phyloP scores from a whole-genome alignment of 129 eudicot genomes.

The Dittrichia graveolens region DNA sequence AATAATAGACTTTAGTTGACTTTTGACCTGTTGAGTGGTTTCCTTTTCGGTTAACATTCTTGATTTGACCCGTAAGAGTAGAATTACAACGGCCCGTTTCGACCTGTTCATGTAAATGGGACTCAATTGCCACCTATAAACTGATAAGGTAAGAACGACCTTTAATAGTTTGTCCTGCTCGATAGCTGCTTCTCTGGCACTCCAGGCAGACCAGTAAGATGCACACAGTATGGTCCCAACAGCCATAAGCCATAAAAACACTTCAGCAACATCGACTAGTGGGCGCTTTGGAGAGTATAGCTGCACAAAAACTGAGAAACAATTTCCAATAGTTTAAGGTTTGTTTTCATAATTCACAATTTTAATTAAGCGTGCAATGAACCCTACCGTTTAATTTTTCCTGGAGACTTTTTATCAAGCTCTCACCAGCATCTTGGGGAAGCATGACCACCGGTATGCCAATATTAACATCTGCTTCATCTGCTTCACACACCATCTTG shows the following conservation, averaged over 20 bases:
- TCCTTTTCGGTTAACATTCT: not conserved
- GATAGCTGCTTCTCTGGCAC: conserved; percentile 82
- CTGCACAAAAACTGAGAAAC: conserved; percentile 76
- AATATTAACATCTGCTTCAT: conserved; percentile 59
- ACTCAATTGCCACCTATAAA: not conserved
- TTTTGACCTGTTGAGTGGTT: not conserved
- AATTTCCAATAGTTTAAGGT: not conserved
- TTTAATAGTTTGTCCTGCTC: conserved; percentile 87
- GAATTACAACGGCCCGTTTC: not conserved
- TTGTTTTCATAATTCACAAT: not conserved
- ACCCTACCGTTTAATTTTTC: conserved; percentile 64
- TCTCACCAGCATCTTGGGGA: conserved; percentile 88
- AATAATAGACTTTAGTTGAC: conserved; percentile 5
- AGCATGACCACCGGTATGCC: conserved; percentile 91
- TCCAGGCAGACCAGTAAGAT: conserved; percentile 98
- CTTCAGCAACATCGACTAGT: conserved; percentile 92
- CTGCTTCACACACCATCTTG: conserved; percentile 94
- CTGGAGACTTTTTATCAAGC: conserved; percentile 41
- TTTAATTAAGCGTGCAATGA: not conserved
- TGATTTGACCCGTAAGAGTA: not conserved
- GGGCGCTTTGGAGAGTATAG: conserved; percentile 90
- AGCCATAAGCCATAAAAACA: conserved; percentile 97
- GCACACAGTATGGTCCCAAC: conserved; percentile 91
- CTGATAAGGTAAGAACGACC: conserved; percentile 35
- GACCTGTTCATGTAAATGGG: not conserved